Base-by-base conservation (phyloP, 2,329 filamentous ascomycete genomes). In the Gliomastix tumulicola region DNA sequence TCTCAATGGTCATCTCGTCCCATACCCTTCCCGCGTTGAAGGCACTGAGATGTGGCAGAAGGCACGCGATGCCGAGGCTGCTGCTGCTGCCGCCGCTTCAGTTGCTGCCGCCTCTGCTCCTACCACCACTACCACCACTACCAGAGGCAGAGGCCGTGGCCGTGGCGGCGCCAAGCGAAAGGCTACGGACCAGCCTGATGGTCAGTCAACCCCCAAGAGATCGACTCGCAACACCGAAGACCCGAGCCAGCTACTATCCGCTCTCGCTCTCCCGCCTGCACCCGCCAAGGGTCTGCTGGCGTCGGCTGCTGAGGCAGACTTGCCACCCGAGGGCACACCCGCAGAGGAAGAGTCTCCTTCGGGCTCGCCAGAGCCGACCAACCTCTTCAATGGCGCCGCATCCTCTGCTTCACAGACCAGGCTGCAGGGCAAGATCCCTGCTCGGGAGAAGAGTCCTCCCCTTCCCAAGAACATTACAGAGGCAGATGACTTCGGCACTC, bases 401-500 rank as follows among this genome's bases (percentile, higher is more conserved):
- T n/a, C n/a, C n/a, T 40, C 49, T 16, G 41, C 46, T 32, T 40
- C 49, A 12, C 40, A 49, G 16, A 39, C 48, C 35, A 56, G 49
- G 30, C 44, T 40, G 21, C 48, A 52, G n/a, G 49, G 45, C 37
- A 55, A 53, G 36, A 39, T 57, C 22, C 45, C 49, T 13, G 51
- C 57, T 21, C 57, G 61, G 7, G 57, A 59, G 33, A 61, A 57
- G 48, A 63, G 59, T 33, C 62, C 59, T 4, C 49, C 52, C 3
- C 40, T 62, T 25, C 61, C 62, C 30, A 63, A 60, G 44, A 59
- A 56, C 34, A 56, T 60, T 25, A 49, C 62, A 3, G 67, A 69
- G 11, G 62, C 71, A 2, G 75, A 79, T 49, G 65, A 68, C 22
- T 64, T 63, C 40, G 74, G 73, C 21, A 66, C 73, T 32, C 65